These are phyloP conservation scores for Wickerhamiella hasegawae DNA, from an alignment of 805 yeast genomes.

Conservation along the genomic window DNA sequence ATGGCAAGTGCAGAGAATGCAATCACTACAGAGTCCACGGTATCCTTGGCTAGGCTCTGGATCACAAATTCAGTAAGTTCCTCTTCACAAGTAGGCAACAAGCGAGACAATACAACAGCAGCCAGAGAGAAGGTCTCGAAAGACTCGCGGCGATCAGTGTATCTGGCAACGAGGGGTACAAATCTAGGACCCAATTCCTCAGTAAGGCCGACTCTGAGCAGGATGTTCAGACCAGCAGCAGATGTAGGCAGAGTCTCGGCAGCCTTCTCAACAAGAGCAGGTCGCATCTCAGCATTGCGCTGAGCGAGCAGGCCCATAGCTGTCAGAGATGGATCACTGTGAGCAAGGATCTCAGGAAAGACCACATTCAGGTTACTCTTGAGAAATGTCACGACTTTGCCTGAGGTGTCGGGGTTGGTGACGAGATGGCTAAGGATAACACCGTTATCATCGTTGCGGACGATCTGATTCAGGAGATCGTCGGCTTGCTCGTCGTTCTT, in stretches of 20 bases:
- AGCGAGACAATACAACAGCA: slow-evolving; percentile 4
- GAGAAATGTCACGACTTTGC: slow-evolving; percentile 6
- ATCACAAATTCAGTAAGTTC: slow-evolving; percentile 2
- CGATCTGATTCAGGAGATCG: slow-evolving; percentile 3
- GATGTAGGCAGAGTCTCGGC: slow-evolving; percentile 1
- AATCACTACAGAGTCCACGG: slow-evolving; percentile 1
- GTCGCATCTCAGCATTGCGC: slow-evolving; percentile 6
- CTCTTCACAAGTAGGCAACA: slow-evolving; percentile 1
- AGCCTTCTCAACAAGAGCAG: slow-evolving; percentile 5
- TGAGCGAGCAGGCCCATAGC: slow-evolving; percentile 13
- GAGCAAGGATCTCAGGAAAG: slow-evolving; percentile 4
- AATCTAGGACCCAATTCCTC: slow-evolving; percentile 1
- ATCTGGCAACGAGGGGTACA: slow-evolving; percentile 5
- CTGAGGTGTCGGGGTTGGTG: slow-evolving; percentile 9
- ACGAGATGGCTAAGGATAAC: slow-evolving; percentile 10
- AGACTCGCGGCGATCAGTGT: slow-evolving; percentile 1
- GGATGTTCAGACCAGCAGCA: slow-evolving; percentile 4
- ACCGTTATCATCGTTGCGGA: slow-evolving; percentile 7
- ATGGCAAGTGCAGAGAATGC: slow-evolving; percentile 18
- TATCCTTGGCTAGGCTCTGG: background rate
- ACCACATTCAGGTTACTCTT: slow-evolving; percentile 5
- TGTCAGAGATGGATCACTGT: slow-evolving; percentile 11
- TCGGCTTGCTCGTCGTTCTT: background rate
- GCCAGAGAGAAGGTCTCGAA: slow-evolving; percentile 3
- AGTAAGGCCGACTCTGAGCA: slow-evolving; percentile 3